These are phyloP conservation scores for Adansonia gregorii DNA, from an alignment of 441 rosid genomes.

Conservation along the genomic window DNA sequence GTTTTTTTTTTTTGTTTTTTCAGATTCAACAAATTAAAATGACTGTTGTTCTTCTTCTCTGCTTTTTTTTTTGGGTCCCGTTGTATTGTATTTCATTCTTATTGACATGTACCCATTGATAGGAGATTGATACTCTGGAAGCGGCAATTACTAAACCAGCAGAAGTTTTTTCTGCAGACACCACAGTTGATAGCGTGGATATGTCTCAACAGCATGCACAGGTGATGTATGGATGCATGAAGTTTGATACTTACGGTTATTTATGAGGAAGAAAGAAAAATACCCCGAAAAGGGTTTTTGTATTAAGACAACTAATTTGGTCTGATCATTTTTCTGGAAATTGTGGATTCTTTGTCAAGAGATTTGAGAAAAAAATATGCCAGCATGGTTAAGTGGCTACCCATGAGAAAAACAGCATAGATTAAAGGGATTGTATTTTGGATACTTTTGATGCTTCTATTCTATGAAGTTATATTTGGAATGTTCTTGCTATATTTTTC, in stretches of 20 bases:
- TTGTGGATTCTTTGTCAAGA: neutral
- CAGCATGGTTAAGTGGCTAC: neutral
- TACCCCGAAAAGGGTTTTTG: neutral
- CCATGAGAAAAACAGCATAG: neutral
- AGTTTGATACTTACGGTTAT: neutral
- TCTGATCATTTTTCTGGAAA: neutral
- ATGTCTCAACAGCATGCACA: constrained; percentile 56
- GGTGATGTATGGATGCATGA: constrained; percentile 46
- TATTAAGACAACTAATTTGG: neutral
- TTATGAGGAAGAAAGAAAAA: constrained; percentile 12
- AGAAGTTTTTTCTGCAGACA: constrained; percentile 71
- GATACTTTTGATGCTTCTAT: constrained; percentile 12
- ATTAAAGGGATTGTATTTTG: neutral
- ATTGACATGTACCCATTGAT: constrained; percentile 26
- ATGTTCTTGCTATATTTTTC: neutral
- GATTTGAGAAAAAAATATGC: neutral
- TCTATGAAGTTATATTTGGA: neutral
- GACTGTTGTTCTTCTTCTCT: neutral
- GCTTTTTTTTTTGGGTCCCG: neutral
- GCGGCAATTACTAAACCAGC: constrained; percentile 97
- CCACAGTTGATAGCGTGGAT: constrained; percentile 37
- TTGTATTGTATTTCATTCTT: constrained; percentile 23
- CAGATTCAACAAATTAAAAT: constrained; percentile 7
- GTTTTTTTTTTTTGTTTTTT: neutral
- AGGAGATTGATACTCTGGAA: constrained; percentile 90